Evolutionary conservation across 352 stramenopile species (phyloP).

Genomic region (Phytophthora sansomeana): DNA sequence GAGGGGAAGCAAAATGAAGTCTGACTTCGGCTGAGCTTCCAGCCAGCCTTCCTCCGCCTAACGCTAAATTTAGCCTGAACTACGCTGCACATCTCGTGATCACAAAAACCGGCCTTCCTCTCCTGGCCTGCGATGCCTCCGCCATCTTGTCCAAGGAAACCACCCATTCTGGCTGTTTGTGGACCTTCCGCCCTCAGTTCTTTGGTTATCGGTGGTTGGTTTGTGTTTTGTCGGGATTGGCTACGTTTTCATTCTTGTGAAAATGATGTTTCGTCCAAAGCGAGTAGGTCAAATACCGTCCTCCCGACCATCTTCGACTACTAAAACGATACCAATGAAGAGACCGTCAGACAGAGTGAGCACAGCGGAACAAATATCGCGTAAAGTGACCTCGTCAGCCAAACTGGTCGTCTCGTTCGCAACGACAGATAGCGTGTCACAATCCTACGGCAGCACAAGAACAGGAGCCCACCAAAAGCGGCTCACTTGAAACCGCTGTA

Average conservation of each 20-base stretch:
- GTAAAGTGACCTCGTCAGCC: conserved; percentile 18
- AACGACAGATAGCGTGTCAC: conserved; percentile 6
- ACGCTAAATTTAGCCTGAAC: too few relatives aligned
- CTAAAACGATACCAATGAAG: conserved; percentile 1
- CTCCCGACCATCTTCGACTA: neutral
- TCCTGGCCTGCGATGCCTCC: too few relatives aligned
- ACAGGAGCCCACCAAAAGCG: too few relatives aligned
- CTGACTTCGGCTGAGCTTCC: neutral
- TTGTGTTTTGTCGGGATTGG: conserved; percentile 25
- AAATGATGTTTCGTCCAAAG: conserved; percentile 17
- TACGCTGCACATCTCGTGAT: too few relatives aligned
- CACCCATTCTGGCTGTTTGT: conserved; percentile 52
- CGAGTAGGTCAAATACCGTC: conserved; percentile 8
- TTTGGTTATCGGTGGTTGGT: conserved; percentile 16
- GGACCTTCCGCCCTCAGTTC: conserved; percentile 16
- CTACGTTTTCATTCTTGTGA: conserved; percentile 23
- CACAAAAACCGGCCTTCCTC: too few relatives aligned
- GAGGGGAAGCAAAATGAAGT: neutral
- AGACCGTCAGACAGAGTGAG: neutral
- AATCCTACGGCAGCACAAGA: too few relatives aligned
- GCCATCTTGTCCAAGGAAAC: too few relatives aligned
- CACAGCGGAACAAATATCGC: conserved; percentile 7
- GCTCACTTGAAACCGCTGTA: too few relatives aligned
- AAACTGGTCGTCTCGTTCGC: conserved; percentile 5
- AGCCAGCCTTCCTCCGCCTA: too few relatives aligned